Base-by-base conservation (phyloP, 306 rosid genomes). In the Morella rubra region DNA sequence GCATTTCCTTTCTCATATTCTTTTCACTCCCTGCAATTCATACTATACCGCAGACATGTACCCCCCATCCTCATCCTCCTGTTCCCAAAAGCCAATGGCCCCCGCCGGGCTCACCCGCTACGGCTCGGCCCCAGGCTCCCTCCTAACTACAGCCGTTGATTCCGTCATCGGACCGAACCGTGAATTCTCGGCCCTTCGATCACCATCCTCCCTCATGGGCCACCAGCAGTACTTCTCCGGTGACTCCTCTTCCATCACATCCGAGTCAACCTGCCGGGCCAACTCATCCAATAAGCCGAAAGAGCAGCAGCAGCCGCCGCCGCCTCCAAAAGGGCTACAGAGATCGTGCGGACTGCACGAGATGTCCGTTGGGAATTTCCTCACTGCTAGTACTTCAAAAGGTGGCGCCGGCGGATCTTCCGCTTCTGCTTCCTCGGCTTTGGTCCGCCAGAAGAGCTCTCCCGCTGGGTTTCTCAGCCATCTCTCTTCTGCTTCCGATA, bases 391-490 rank as follows among this genome's bases (percentile, higher is more conserved):
- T 12, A 52, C 73, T 10, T 74, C 69, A 24, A 81, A n/a, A 32
- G 37, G 75, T 41, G 72, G 42, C 52, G 69, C 61, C 3, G 80
- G 66, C 1, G 72, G 19, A 69, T 71, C 87, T 24, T 74, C 79
- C 8, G 68, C 89, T 0, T 70, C 88, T 1, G 60, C 85, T 12
- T 61, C 85, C 5, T 83, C 89, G 3, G 75, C 88, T 72, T 74
- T 93, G 86, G 79, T 91, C 47, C 91, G 98, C 40, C 99, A 95
- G 91, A 86, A 85, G 76, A 95, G 99, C 85, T 90, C 99, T 5
- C 99, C 99, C 16, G 93, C 99, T 19, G 97, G 93, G 18, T 90
- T 95, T 74, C 85, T 89, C 67, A 70, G 85, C 82, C 91, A 91
- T 27, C 87, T 89, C 74, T 60, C 85, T 41, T 16, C 69, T 32